Evolutionary conservation across 148 eudicot genomes (phyloP).

Genomic region (Pharnaceum exiguum): DNA sequence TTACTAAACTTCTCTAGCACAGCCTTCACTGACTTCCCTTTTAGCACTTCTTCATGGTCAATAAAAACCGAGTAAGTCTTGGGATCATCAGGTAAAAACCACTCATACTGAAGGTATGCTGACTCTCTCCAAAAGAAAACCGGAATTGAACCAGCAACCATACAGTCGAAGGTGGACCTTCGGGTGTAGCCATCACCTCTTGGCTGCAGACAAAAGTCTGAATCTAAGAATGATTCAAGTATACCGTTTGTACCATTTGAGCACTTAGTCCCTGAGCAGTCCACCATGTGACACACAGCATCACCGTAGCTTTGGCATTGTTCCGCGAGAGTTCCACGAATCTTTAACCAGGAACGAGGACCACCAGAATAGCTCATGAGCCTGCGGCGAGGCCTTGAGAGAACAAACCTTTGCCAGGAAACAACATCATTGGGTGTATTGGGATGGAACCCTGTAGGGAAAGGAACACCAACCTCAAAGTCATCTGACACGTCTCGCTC

Average conservation of each 20-base stretch:
- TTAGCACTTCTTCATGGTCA: slow-evolving; percentile 60
- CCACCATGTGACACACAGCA: slow-evolving; percentile 61
- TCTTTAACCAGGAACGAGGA: slow-evolving; percentile 53
- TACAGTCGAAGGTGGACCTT: slow-evolving; percentile 83
- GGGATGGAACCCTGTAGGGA: slow-evolving; percentile 91
- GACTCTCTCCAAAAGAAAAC: slow-evolving; percentile 87
- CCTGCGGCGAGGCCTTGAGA: slow-evolving; percentile 32
- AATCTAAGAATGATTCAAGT: slow-evolving; percentile 59
- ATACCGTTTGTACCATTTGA: slow-evolving; percentile 53
- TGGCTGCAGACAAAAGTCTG: slow-evolving; percentile 84
- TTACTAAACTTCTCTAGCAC: slow-evolving; percentile 44
- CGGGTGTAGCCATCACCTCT: slow-evolving; percentile 88
- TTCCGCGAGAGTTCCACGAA: slow-evolving; percentile 49
- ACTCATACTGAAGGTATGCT: slow-evolving; percentile 75
- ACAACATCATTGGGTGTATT: slow-evolving; percentile 22
- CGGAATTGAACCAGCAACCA: slow-evolving; percentile 93
- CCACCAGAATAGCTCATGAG: slow-evolving; percentile 77
- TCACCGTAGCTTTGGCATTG: slow-evolving; percentile 50
- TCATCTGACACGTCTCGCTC: slow-evolving; percentile 53
- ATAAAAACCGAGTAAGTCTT: slow-evolving; percentile 87
- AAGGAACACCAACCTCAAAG: slow-evolving; percentile 53
- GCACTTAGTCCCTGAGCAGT: slow-evolving; percentile 59
- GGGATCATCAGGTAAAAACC: slow-evolving; percentile 77
- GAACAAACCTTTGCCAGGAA: slow-evolving; percentile 56
- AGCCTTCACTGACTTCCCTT: slow-evolving; percentile 53